These are phyloP conservation scores for Pichia phayaonensis DNA, from an alignment of 805 yeast genomes.

Conservation along the genomic window DNA sequence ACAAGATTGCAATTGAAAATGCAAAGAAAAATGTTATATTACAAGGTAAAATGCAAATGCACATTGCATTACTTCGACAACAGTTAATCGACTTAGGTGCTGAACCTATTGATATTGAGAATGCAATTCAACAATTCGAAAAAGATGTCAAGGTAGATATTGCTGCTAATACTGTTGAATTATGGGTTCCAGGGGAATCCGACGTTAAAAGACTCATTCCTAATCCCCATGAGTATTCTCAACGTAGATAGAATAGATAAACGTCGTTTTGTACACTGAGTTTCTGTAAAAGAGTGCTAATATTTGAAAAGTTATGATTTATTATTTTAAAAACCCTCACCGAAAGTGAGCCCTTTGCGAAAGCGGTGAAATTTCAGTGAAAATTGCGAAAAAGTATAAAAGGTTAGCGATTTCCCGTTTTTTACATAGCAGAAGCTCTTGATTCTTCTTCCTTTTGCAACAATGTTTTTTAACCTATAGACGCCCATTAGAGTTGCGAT, in stretches of 20 bases:
- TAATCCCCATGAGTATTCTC: slow-evolving; percentile 53
- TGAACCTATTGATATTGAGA: slow-evolving; percentile 50
- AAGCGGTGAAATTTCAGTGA: not conserved
- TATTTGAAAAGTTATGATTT: not conserved
- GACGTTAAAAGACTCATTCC: slow-evolving; percentile 46
- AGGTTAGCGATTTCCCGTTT: not conserved
- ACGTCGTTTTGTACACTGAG: not conserved
- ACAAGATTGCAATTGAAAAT: slow-evolving; percentile 44
- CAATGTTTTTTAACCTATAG: slow-evolving; percentile 37
- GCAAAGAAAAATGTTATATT: slow-evolving; percentile 39
- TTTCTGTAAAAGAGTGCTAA: not conserved
- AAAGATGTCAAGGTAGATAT: slow-evolving; percentile 49
- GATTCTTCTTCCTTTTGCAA: slow-evolving; percentile 14
- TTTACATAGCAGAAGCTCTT: too few species aligned
- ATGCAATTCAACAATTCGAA: slow-evolving; percentile 49
- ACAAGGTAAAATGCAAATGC: slow-evolving; percentile 56
- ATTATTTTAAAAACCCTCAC: not conserved
- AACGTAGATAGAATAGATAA: slow-evolving; percentile 20
- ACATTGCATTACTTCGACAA: slow-evolving; percentile 55
- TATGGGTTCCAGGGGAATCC: slow-evolving; percentile 55
- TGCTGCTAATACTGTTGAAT: slow-evolving; percentile 46
- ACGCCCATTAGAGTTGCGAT: slow-evolving; percentile 83
- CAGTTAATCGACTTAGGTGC: slow-evolving; percentile 51
- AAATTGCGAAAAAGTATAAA: slow-evolving; percentile 7
- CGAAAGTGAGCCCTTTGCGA: not conserved